Base-by-base conservation (phyloP, 2,329 filamentous ascomycete species). In the Chaetomium globosum region DNA sequence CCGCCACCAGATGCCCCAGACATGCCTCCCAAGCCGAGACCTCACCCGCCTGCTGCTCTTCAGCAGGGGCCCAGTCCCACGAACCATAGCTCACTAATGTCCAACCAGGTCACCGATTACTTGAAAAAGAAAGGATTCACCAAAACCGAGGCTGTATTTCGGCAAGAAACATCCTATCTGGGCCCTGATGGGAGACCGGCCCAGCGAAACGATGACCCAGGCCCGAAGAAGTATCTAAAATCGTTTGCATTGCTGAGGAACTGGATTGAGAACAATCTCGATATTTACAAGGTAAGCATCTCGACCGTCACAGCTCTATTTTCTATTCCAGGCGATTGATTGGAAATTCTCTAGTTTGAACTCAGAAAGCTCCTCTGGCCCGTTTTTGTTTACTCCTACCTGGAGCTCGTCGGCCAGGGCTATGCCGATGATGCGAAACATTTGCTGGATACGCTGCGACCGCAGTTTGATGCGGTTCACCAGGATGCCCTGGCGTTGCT, bases 61-160 rank as follows among this genome's bases (percentile, higher is more conserved):
- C 57, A 28, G 43, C 52, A 30, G 39, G 12, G 5, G 7, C 23
- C 23, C 21, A 13, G 21, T 1, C 4, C 39, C 30, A 31, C 36
- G 56, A 51, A 53, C 26, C 3, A 56, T 54, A n/a, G 36, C 66
- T 69, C 8, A 67, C 63, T 5, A 5, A 9, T 10, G 6, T 5
- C 6, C 6, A 3, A 48, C 61, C 59, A 87, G 85, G 85, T 99
- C 3, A 93, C 97, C 9, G 95, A 99, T 72, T 99, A 99, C 76
- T 83, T 99, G 0, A 87, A 93, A 2, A 99, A 99, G 77, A 93
- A 97, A 71, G 95, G 95, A 0, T 99, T 97, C 77, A 93, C 89
- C 61, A 86, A 90, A 28, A 98, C 95, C 0, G 95, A 99, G 77
- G 91, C 94, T 23, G 91, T 95, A 75, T 91, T 99, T 61, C 87